Evolutionary conservation across 805 yeast species (phyloP), one percentile per base, ranked within the genome.

Genomic region (Priceomyces melissophilus): DNA sequence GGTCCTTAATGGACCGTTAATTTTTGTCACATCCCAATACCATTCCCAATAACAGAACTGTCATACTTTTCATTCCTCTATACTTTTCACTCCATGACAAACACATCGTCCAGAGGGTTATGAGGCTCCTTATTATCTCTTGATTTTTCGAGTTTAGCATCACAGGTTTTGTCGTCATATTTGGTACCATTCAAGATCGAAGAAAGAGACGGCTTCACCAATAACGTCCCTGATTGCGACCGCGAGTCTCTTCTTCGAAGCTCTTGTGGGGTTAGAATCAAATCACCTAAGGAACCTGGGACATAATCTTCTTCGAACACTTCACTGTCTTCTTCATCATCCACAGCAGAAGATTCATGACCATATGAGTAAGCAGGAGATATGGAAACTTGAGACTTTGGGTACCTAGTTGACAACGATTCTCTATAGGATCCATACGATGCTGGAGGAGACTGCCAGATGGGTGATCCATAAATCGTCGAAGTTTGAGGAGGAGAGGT

Each of bases 271-370:
- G 95, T 87, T 37, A 90, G 65, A 13, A 69, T 66, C 37, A 88
- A 66, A 48, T 87, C 96, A n/a, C 82, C 77, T 30, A 89, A 64
- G 23, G 90, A 78, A 4, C 83, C 80, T 1, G 97, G 97, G 3
- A 89, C 84, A 50, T 79, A 84, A 55, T 86, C 95, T 48, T 86
- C 90, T 35, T 77, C 86, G 55, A 65, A 76, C 5, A 72, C 64
- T 10, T 42, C 41, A 27, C 32, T 40, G 26, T 44, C 45, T 26
- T 43, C 53, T 13, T 38, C 35, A 14, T 50, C 55, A 34, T 70
- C 76, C n/a, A 40, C 53, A 14, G 57, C 44, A 3, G 67, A 61
- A 39, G 53, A 30, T n/a, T 41, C 33, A 3, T 35, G 38, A 37
- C 43, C 16, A 43, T 46, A 25, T 43, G 45, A 30, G 34, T 30